A percentile compares a stretch with the other conserved stretches of the same genome.
Evolutionary conservation across 192 early-diverging fungal species (phyloP).

Genomic region (Coemansia sp.): DNA sequence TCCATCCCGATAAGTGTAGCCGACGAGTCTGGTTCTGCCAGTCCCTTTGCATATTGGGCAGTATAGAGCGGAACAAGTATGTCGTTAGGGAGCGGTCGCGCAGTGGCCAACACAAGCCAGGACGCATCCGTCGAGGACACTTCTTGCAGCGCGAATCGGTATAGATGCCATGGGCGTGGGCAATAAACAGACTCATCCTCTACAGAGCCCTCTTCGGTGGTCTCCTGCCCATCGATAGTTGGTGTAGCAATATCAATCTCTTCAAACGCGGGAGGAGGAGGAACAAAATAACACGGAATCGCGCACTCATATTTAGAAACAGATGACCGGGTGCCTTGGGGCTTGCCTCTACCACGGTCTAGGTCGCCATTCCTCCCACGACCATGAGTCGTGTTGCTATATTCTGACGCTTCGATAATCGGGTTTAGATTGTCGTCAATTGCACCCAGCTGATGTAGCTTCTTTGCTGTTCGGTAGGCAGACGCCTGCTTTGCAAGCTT

Average conservation of each 20-base stretch:
- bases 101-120: slow-evolving; percentile 21
- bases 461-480: slow-evolving; percentile 71
- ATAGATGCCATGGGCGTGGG: slow-evolving; percentile 33
- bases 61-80: slow-evolving; percentile 37
- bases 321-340: slow-evolving; percentile 24
- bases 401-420: slow-evolving; percentile 24
- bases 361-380: neutral
- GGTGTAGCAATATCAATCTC: neutral
- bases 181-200: slow-evolving; percentile 7
- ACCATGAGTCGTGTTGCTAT: slow-evolving; percentile 2
- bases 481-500: slow-evolving; percentile 68
- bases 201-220: neutral
- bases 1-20: slow-evolving; percentile 10
- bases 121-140: slow-evolving; percentile 9
- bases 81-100: slow-evolving; percentile 19
- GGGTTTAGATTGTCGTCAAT: slow-evolving; percentile 80
- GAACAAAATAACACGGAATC: slow-evolving; percentile 19
- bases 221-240: neutral
- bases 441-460: slow-evolving; percentile 67
- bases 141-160: slow-evolving; percentile 28
- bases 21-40: slow-evolving; percentile 7
- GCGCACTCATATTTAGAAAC: slow-evolving; percentile 21
- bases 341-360: slow-evolving; percentile 1
- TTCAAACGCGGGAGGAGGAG: neutral
- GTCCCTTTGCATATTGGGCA: slow-evolving; percentile 18